Evolutionary conservation across 208 protist species (phyloP).

Genomic region (Leishmania guyanensis): DNA sequence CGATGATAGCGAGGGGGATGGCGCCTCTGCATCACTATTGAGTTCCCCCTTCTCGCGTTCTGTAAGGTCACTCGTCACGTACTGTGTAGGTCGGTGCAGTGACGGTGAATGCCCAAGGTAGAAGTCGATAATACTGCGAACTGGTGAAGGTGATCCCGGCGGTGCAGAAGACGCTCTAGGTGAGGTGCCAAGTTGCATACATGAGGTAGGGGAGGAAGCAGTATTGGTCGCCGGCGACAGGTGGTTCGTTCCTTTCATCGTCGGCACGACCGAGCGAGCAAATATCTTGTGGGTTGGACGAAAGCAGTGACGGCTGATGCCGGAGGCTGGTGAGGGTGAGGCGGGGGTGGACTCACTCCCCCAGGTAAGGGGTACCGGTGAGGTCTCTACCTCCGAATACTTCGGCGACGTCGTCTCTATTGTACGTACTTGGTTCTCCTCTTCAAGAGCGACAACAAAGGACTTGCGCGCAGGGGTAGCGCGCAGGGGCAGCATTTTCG

Average conservation of each 20-base stretch:
- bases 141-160: neutral
- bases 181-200: neutral
- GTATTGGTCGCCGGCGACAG: neutral
- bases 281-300: slow-evolving; percentile 10
- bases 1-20: neutral
- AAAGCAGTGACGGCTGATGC: neutral
- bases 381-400: slow-evolving; percentile 4
- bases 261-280: slow-evolving; percentile 6
- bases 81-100: neutral
- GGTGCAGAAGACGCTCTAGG: neutral
- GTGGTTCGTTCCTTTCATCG: neutral
- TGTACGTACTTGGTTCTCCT: neutral
- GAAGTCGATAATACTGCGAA: slow-evolving; percentile 14
- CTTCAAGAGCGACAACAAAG: neutral
- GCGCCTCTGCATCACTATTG: neutral
- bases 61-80: neutral
- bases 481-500: neutral
- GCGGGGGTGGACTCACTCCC: neutral
- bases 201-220: neutral
- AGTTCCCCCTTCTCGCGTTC: neutral
- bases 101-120: slow-evolving; percentile 20
- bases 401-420: slow-evolving; percentile 5
- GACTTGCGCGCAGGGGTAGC: slow-evolving; percentile 1
- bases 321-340: neutral
- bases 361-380: neutral